Percentiles rank a stretch among this genome's conserved stretches.
Evolutionary conservation across 2,329 filamentous ascomycete genomes (phyloP).

Genomic region (Clathrospora elynae): DNA sequence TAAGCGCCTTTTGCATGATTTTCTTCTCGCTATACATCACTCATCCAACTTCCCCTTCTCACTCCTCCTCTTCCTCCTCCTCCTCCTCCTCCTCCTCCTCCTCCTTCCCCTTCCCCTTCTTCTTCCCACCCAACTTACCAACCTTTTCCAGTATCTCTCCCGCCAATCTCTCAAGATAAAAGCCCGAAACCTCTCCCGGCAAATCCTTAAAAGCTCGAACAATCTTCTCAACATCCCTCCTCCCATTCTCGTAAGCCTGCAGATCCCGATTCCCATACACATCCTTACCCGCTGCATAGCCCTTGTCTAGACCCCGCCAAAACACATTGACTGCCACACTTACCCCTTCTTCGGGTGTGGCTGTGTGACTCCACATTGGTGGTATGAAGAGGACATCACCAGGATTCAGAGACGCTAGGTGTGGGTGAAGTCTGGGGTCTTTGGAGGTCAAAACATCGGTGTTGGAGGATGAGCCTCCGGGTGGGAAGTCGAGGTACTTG

Average conservation of each 20-base stretch:
- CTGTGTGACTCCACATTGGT: constrained; percentile 81
- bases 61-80: too few relatives aligned
- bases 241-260: constrained; percentile 80
- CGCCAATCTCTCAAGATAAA: constrained; percentile 75
- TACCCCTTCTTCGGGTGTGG: constrained; percentile 57
- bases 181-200: constrained; percentile 69
- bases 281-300: constrained; percentile 76
- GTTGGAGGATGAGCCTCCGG: constrained; percentile 80
- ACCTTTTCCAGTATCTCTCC: constrained; percentile 63
- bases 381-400: constrained; percentile 84
- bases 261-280: constrained; percentile 89
- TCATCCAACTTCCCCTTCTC: too few relatives aligned
- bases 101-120: not conserved
- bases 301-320: constrained; percentile 71
- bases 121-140: constrained; percentile 23
- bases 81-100: not conserved
- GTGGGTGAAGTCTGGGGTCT: constrained; percentile 54
- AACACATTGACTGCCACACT: constrained; percentile 90
- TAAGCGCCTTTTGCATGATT: too few relatives aligned
- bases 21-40: too few relatives aligned
- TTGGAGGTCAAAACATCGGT: constrained; percentile 67
- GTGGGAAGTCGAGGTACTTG: constrained; percentile 68
- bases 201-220: constrained; percentile 66
- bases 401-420: constrained; percentile 67
- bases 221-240: constrained; percentile 73